Evolutionary conservation across 306 rosid species (phyloP).

Genomic region (Dalbergia cochinchinensis): DNA sequence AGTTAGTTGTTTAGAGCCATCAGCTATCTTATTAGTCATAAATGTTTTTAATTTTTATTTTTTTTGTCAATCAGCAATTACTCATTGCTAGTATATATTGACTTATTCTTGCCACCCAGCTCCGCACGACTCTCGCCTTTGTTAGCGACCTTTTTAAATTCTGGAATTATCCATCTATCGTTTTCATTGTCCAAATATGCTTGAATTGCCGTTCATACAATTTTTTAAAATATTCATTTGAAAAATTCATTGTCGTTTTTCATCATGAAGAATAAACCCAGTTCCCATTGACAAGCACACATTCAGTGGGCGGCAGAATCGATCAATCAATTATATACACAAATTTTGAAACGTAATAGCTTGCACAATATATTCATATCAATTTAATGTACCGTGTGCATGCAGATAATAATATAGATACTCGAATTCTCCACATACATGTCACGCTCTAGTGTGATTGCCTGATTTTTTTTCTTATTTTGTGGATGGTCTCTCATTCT

Average conservation of each 20-base stretch:
- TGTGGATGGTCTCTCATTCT: background rate
- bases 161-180: constrained; percentile 13
- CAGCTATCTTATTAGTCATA: constrained; percentile 21
- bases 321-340: background rate
- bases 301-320: constrained; percentile 25
- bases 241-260: background rate
- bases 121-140: constrained; percentile 31
- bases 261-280: background rate
- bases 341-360: constrained; percentile 2
- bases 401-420: background rate
- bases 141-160: constrained; percentile 16
- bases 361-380: background rate
- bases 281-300: background rate
- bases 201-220: constrained; percentile 1
- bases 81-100: constrained; percentile 28
- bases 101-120: constrained; percentile 33
- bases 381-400: background rate
- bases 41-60: background rate
- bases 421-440: background rate
- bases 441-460: background rate
- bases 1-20: background rate
- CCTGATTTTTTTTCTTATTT: background rate
- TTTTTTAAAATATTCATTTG: background rate
- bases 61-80: background rate
- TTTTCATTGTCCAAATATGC: constrained; percentile 34